Evolutionary conservation across 2,329 filamentous ascomycete species (phyloP).

Genomic region (Balansia obtecta): DNA sequence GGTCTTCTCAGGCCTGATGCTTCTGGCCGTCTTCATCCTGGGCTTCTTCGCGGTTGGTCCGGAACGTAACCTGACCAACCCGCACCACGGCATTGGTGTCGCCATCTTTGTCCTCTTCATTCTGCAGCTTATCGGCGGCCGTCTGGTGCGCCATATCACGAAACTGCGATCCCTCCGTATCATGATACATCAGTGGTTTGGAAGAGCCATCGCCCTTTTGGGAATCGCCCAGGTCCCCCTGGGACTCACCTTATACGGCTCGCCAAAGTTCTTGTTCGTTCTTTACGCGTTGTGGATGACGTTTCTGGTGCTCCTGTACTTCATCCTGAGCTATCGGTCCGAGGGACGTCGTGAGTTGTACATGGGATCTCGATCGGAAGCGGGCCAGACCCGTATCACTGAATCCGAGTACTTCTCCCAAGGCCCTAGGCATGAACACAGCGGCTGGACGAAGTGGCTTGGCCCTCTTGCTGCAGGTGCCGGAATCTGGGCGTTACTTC

Average conservation of each 20-base stretch:
- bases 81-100: slow-evolving; percentile 73
- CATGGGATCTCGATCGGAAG: slow-evolving; percentile 43
- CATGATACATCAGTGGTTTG: slow-evolving; percentile 80
- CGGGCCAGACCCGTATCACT: slow-evolving; percentile 25
- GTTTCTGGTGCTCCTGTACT: slow-evolving; percentile 61
- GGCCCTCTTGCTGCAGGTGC: slow-evolving; percentile 40
- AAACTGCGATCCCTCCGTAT: slow-evolving; percentile 36
- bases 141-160: slow-evolving; percentile 43
- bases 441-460: slow-evolving; percentile 30
- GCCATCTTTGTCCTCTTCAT: slow-evolving; percentile 65
- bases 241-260: slow-evolving; percentile 84
- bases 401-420: slow-evolving; percentile 29
- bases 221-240: slow-evolving; percentile 81
- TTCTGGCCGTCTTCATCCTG: slow-evolving; percentile 60
- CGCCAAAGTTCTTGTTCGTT: slow-evolving; percentile 73
- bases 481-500: slow-evolving; percentile 33
- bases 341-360: slow-evolving; percentile 42
- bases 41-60: slow-evolving; percentile 72
- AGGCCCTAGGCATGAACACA: slow-evolving; percentile 19
- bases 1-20: slow-evolving; percentile 52
- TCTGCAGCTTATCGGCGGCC: slow-evolving; percentile 58
- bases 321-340: slow-evolving; percentile 63
- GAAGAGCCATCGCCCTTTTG: slow-evolving; percentile 63
- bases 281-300: slow-evolving; percentile 71
- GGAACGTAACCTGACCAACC: slow-evolving; percentile 60